Evolutionary conservation across 2,329 filamentous ascomycete species (phyloP), one percentile per base, ranked within the genome.

Genomic region (Botryotinia narcissicola): DNA sequence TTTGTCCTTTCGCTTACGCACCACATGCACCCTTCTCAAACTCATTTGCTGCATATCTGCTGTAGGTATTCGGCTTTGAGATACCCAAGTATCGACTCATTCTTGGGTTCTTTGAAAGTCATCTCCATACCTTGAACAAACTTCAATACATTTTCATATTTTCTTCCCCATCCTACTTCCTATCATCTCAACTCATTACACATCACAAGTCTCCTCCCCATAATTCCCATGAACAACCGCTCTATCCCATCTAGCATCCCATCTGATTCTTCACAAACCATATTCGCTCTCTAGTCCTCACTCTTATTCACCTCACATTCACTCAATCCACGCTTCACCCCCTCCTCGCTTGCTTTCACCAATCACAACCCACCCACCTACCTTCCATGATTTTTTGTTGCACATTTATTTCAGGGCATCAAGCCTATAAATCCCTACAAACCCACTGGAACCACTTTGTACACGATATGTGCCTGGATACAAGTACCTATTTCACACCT

Each of bases 81-180:
- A 29, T 18, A 29, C 0, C 14, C 5, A 29, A 16, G 2, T 4
- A 16, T 5, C 3, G 3, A 14, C n/a, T 18, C 12, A n/a, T 29
- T 6, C n/a, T 14, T n/a, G 16, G 3, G 14, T 29, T 18, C 14
- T 29, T 5, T 18, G 14, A 54, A 54, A 54, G 2, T 16, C 51
- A 54, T 29, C 51, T 54, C 14, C n/a, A 54, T 29, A 16, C 51
- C 3, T 3, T 5, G 51, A 14, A 29, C 51, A 54, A 54, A 44
- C 42, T 20, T 16, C 42, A 44, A 44, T 20, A 20, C 18, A 44
- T 44, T 16, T 44, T 20, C 18, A 44, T 20, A 20, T 5, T 20
- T 44, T 44, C 6, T 16, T 44, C 18, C 16, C 42, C 42, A 20
- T 44, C 18, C 18, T 20, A 16, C n/a, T n/a, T n/a, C 51, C n/a